Percentiles rank a stretch among this genome's conserved stretches.
Conservation (phyloP, 2,329 filamentous ascomycete genomes). For the Aureobasidium sp. region DNA sequence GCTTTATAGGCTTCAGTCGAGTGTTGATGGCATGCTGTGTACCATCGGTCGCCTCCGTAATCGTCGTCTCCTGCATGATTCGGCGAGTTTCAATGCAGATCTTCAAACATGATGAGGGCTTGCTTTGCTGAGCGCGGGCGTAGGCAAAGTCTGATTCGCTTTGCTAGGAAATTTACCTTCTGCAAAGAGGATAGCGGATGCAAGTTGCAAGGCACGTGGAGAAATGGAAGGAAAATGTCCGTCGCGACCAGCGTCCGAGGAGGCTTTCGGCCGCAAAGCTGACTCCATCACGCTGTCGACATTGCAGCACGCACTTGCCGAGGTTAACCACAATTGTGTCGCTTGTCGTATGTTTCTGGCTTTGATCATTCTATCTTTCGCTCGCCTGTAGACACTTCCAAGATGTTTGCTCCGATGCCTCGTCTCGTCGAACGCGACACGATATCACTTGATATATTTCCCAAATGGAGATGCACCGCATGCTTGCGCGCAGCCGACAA, state of each 20-base stretch:
- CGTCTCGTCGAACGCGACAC: too few species aligned
- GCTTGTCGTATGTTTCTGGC: not conserved
- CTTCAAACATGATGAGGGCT: not conserved
- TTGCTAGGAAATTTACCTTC: not conserved
- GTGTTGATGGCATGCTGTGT: not conserved
- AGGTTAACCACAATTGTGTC: not conserved
- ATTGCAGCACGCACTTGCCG: not conserved
- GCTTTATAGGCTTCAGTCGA: not conserved
- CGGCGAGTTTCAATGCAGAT: not conserved
- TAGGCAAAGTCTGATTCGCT: not conserved
- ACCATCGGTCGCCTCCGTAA: not conserved
- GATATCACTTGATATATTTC: not conserved
- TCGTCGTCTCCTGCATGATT: constrained; percentile 8
- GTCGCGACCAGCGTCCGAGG: not conserved
- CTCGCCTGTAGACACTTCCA: not conserved
- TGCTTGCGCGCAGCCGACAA: not conserved
- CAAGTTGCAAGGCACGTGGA: not conserved
- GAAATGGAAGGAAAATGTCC: not conserved
- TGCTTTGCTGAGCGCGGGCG: not conserved
- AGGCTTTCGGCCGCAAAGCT: not conserved
- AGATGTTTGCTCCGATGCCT: not conserved
- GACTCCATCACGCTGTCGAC: not conserved
- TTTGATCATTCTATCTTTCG: not conserved
- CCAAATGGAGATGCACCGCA: not conserved
- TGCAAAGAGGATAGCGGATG: constrained; percentile 8